Evolutionary conservation across 2,329 filamentous ascomycete species (phyloP).

Genomic region (Apiospora koreana): DNA sequence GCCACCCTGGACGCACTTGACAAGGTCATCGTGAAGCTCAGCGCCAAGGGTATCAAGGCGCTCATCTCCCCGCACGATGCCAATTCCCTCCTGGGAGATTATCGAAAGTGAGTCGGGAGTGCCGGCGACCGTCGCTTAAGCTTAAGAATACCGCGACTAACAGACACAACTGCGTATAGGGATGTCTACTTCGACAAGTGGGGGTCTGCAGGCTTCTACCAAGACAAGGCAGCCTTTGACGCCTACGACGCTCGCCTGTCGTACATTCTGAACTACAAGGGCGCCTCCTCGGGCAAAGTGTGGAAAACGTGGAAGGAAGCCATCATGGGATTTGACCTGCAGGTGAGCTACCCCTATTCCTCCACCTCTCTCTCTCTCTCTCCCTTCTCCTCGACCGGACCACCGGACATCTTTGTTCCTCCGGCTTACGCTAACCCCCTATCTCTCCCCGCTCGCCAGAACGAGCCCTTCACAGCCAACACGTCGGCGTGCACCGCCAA

Average conservation of each 20-base stretch:
- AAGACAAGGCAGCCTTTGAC: slow-evolving; percentile 28
- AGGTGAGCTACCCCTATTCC: slow-evolving; percentile 18
- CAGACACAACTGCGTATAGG: slow-evolving; percentile 10
- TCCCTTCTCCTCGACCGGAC: neutral
- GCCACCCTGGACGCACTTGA: slow-evolving; percentile 31
- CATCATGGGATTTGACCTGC: slow-evolving; percentile 35
- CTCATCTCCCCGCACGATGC: slow-evolving; percentile 34
- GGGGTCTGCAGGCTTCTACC: slow-evolving; percentile 30
- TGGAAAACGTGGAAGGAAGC: slow-evolving; percentile 35
- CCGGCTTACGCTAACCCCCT: neutral
- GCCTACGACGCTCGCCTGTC: slow-evolving; percentile 32
- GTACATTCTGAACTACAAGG: slow-evolving; percentile 33
- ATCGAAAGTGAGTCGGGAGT: slow-evolving; percentile 18
- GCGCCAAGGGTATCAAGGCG: slow-evolving; percentile 31
- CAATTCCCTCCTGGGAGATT: slow-evolving; percentile 25
- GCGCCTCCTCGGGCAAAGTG: slow-evolving; percentile 29
- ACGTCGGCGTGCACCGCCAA: slow-evolving; percentile 23
- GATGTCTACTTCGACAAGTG: slow-evolving; percentile 23
- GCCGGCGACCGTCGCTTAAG: neutral
- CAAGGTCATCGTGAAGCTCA: slow-evolving; percentile 28
- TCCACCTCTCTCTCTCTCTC: neutral
- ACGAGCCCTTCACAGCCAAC: slow-evolving; percentile 33
- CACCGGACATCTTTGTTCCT: neutral
- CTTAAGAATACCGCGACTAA: neutral
- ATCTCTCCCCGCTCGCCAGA: slow-evolving; percentile 16